Base-by-base conservation (phyloP, 139 green algal species). In the Auxenochlorella pyrenoidosa region DNA sequence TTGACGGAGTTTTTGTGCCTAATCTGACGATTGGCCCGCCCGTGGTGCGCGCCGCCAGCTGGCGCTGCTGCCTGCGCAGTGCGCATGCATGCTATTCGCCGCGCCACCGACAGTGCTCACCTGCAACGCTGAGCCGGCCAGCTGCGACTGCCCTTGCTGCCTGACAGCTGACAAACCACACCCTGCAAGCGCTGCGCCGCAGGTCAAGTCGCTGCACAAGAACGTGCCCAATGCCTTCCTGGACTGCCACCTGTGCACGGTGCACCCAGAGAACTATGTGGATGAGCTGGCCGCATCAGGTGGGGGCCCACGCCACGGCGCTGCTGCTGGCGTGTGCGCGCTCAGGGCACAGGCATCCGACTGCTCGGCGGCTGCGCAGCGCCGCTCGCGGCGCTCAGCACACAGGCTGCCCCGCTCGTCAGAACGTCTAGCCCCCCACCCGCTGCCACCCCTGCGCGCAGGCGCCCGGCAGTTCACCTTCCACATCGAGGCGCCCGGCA, bases 11-110 rank as follows among this genome's bases (percentile, higher is more conserved):
- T 88, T 98, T 99, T 88, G 97, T 99, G 22, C 95, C 95, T 28
- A 99, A 99, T 90, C 90, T 99, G 26, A 99, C 97, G 0, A 93
- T 99, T 32, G 97, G 97, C 15, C 90, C 95, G 10, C 96, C 96
- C 1, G 93, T 99, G 15, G 93, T 83, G 78, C 6, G 78, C 51
- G 26, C n/a, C n/a, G 24, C 30, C 70, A 44, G 10, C 41, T 15
- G 15, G 63, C 63, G n/a, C n/a, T n/a, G n/a, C n/a, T n/a, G n/a
- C n/a, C n/a, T n/a, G n/a, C n/a, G n/a, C n/a, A n/a, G n/a, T n/a
- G n/a, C n/a, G n/a, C n/a, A n/a, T n/a, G n/a, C n/a, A n/a, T n/a
- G n/a, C n/a, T n/a, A n/a, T n/a, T n/a, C n/a, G n/a, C n/a, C n/a
- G n/a, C n/a, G n/a, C n/a, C n/a, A n/a, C n/a, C n/a, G n/a, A n/a